These are phyloP conservation scores for Blastocladiella emersonii DNA, from an alignment of 371 early-diverging fungal species.

Conservation along the genomic window DNA sequence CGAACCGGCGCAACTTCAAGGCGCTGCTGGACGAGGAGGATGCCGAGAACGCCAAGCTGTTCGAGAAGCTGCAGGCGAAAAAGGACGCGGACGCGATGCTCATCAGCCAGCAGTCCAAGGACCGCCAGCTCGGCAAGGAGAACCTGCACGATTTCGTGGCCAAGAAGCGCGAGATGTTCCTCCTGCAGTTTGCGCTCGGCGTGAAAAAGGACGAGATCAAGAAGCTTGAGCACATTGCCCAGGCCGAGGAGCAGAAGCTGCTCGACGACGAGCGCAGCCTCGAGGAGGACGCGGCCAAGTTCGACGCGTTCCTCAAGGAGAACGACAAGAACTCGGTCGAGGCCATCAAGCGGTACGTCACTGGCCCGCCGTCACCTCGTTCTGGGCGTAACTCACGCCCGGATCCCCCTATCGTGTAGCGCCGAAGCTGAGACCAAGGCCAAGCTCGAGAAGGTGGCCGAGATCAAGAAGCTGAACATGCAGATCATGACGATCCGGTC, in stretches of 20 bases:
- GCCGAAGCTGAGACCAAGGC: constrained; percentile 37
- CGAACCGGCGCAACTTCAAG: constrained; percentile 2
- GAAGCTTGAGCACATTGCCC: constrained; percentile 25
- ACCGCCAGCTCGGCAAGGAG: constrained; percentile 12
- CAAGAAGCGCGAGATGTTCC: constrained; percentile 37
- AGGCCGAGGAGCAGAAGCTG: constrained; percentile 34
- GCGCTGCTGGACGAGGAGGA: constrained; percentile 1
- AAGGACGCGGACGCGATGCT: constrained; percentile 4
- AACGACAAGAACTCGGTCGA: constrained; percentile 40
- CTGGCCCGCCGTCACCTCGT: no score
- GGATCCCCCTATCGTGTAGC: constrained; percentile 7
- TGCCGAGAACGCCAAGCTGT: background rate
- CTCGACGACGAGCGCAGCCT: constrained; percentile 36
- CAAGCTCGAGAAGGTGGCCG: constrained; percentile 34
- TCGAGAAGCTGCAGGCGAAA: background rate
- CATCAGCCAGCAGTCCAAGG: background rate
- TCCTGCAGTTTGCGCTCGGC: constrained; percentile 33
- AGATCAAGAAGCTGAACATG: constrained; percentile 33
- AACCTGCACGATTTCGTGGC: constrained; percentile 32
- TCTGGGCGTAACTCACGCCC: background rate
- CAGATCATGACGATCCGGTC: constrained; percentile 28
- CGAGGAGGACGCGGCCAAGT: constrained; percentile 38
- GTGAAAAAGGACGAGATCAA: constrained; percentile 36
- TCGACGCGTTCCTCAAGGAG: constrained; percentile 36
- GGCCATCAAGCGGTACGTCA: constrained; percentile 26